Evolutionary conservation across 345 rosid genomes (phyloP).

Genomic region (Microcos paniculata): DNA sequence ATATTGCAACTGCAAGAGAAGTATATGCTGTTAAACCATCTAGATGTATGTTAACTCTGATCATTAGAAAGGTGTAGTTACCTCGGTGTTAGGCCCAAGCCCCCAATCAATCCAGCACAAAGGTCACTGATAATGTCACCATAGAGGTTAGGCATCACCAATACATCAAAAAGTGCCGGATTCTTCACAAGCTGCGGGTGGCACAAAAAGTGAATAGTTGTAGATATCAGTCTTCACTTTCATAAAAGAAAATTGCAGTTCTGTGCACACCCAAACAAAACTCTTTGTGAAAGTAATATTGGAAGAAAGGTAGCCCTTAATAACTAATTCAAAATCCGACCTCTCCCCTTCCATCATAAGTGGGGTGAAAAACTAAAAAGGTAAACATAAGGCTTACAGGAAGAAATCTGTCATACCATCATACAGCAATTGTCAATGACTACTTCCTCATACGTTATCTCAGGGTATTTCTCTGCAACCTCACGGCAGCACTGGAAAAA

Average conservation of each 20-base stretch:
- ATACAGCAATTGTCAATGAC: conserved; percentile 99
- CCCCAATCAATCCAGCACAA: conserved; percentile 96
- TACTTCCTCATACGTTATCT: conserved; percentile 91
- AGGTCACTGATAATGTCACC: conserved; percentile 99
- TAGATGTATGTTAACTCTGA: background rate
- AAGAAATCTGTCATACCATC: conserved; percentile 60
- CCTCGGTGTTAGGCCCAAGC: conserved; percentile 99
- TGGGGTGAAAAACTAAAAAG: background rate
- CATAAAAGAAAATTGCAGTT: background rate
- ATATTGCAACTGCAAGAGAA: conserved; percentile 72
- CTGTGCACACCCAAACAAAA: background rate
- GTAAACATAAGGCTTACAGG: background rate
- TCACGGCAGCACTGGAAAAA: conserved; percentile 93
- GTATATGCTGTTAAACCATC: conserved; percentile 13
- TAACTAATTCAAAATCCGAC: conserved; percentile 1
- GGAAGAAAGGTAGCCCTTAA: background rate
- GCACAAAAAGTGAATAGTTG: conserved; percentile 21
- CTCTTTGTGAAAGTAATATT: background rate
- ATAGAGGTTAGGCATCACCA: conserved; percentile 99
- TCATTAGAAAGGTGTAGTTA: conserved; percentile 28
- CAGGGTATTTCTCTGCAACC: conserved; percentile 98
- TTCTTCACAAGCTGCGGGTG: conserved; percentile 89
- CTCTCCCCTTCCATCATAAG: background rate
- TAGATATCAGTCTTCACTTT: conserved; percentile 1
- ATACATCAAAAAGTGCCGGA: conserved; percentile 94